phyloP scores from a whole-genome alignment of 345 rosid genomes.

The Brassica rapa region DNA sequence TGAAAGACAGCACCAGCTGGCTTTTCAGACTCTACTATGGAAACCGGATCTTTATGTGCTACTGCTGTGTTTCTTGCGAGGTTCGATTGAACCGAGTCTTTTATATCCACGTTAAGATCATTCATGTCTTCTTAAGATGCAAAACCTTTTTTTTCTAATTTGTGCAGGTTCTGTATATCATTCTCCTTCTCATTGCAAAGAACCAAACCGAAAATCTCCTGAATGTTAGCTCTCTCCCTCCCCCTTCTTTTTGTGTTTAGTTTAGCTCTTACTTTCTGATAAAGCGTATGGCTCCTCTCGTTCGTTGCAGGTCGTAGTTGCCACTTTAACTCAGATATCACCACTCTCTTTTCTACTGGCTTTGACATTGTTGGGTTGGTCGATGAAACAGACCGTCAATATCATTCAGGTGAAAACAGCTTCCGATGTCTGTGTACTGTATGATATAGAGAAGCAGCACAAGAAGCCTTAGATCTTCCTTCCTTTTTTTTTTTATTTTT shows the following conservation, averaged over 20 bases:
- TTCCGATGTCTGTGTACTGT: slow-evolving; percentile 78
- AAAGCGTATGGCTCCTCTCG: background rate
- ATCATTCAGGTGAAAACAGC: slow-evolving; percentile 97
- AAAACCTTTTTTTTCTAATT: too few species aligned
- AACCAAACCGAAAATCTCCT: slow-evolving; percentile 62
- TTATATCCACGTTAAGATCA: too few species aligned
- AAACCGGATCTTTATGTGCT: slow-evolving; percentile 92
- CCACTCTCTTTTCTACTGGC: slow-evolving; percentile 57
- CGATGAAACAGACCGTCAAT: slow-evolving; percentile 74
- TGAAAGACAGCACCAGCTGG: slow-evolving; percentile 60
- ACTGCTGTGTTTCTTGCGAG: slow-evolving; percentile 95
- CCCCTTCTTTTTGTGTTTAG: background rate
- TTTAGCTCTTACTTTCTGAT: background rate
- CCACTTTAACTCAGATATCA: slow-evolving; percentile 48
- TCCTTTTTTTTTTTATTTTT: background rate
- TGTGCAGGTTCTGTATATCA: slow-evolving; percentile 81
- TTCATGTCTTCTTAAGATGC: background rate
- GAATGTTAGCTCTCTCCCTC: slow-evolving; percentile 53
- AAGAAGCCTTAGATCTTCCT: slow-evolving; percentile 40
- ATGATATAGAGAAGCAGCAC: slow-evolving; percentile 73
- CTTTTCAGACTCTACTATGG: slow-evolving; percentile 73
- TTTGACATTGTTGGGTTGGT: slow-evolving; percentile 77
- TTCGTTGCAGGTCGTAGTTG: slow-evolving; percentile 52
- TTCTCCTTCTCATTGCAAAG: slow-evolving; percentile 71
- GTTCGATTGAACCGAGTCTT: too few species aligned